Conservation (phyloP, 1,284 basidiomycete genomes). For the Abortiporus biennis region DNA sequence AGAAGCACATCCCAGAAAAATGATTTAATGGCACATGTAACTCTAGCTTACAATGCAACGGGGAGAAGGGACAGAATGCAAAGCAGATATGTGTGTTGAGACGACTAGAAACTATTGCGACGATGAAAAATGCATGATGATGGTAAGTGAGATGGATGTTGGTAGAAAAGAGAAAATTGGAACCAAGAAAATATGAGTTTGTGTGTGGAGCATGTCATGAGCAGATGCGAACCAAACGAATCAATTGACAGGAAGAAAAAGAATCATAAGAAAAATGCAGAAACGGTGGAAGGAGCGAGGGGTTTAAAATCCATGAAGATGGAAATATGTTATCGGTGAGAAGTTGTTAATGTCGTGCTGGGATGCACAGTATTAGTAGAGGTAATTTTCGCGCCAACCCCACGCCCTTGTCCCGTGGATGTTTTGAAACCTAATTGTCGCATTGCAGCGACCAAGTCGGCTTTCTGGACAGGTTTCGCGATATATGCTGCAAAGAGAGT, state of each 20-base stretch:
- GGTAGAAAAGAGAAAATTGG: conserved; percentile 12
- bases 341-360: conserved; percentile 7
- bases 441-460: conserved; percentile 75
- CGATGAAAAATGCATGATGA: conserved; percentile 29
- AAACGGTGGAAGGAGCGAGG: conserved; percentile 28
- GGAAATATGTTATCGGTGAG: conserved; percentile 16
- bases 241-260: conserved; percentile 4
- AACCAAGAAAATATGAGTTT: conserved; percentile 16
- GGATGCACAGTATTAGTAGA: conserved; percentile 4
- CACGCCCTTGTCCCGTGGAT: conserved; percentile 47
- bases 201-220: conserved; percentile 21
- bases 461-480: conserved; percentile 84
- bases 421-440: conserved; percentile 86
- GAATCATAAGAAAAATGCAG: conserved; percentile 17
- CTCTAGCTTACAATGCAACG: conserved; percentile 39
- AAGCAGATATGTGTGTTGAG: conserved; percentile 8
- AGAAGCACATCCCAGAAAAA: no score
- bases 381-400: conserved; percentile 32
- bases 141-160: conserved; percentile 16
- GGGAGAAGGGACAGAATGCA: conserved; percentile 11
- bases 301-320: conserved; percentile 17
- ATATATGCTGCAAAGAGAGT: conserved; percentile 84
- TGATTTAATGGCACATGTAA: not conserved
- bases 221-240: conserved; percentile 23
- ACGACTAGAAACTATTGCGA: conserved; percentile 13